Conservation (phyloP, 73 alveolate genomes). For the Durusdinium trenchii region DNA sequence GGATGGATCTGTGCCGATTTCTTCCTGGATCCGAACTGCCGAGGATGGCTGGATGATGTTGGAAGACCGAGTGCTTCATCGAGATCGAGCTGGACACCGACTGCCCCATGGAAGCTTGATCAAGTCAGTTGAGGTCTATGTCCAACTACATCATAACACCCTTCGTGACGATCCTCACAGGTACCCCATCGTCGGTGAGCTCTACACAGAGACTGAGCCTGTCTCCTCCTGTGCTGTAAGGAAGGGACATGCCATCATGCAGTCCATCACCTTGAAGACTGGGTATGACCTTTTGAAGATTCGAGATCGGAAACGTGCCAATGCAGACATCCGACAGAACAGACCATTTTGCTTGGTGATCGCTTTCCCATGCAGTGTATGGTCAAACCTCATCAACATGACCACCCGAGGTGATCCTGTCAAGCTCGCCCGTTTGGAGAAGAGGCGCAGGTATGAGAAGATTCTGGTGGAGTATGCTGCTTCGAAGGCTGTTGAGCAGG, state of each 20-base stretch:
- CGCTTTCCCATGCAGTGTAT: not conserved
- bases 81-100: not conserved
- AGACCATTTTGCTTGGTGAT: not conserved
- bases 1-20: not conserved
- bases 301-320: not conserved
- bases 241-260: not conserved
- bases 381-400: not conserved
- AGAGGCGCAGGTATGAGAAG: not conserved
- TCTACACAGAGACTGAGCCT: slow-evolving; percentile 6
- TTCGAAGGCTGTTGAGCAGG: not conserved
- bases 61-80: not conserved
- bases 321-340: not conserved
- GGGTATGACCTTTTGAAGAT: not conserved
- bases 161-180: not conserved
- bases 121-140: not conserved
- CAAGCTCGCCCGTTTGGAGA: not conserved
- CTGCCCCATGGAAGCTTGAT: not conserved
- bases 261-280: not conserved
- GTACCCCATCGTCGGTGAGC: not conserved
- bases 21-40: not conserved
- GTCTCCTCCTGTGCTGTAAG: not conserved
- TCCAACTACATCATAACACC: not conserved
- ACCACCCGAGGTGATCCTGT: not conserved
- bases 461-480: not conserved
- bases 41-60: not conserved